Evolutionary conservation across 1,139 yeast species (phyloP).

Genomic region (Martiniozyma asiatica): DNA sequence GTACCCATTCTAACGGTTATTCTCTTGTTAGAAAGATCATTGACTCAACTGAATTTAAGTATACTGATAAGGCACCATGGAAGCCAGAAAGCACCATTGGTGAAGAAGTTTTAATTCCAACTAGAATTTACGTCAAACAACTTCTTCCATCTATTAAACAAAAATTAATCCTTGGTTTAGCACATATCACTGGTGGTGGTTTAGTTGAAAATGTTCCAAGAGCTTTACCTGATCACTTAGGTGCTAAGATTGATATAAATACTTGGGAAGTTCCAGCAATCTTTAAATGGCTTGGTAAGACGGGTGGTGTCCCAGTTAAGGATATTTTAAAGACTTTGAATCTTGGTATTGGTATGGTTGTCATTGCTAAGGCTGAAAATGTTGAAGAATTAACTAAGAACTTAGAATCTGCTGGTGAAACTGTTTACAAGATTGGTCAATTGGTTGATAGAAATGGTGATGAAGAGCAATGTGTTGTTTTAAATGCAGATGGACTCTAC

Average conservation of each 20-base stretch:
- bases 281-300: constrained; percentile 86
- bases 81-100: constrained; percentile 64
- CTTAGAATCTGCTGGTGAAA: constrained; percentile 59
- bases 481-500: constrained; percentile 35
- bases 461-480: constrained; percentile 56
- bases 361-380: constrained; percentile 57
- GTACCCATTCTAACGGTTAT: constrained; percentile 94
- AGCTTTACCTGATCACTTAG: constrained; percentile 70
- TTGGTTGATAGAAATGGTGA: constrained; percentile 42
- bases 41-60: constrained; percentile 57
- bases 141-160: constrained; percentile 62
- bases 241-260: constrained; percentile 69
- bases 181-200: constrained; percentile 99
- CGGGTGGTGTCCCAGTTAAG: constrained; percentile 77
- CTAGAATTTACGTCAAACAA: constrained; percentile 89
- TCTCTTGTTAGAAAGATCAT: constrained; percentile 92
- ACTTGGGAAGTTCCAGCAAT: constrained; percentile 80
- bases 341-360: constrained; percentile 95
- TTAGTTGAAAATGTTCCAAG: constrained; percentile 93
- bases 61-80: constrained; percentile 82
- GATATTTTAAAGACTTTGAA: constrained; percentile 89
- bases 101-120: constrained; percentile 76
- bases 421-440: constrained; percentile 67
- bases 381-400: constrained; percentile 45
- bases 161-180: constrained; percentile 70